Evolutionary conservation across 2,329 filamentous ascomycete species (phyloP).

Genomic region (Alternaria panax): DNA sequence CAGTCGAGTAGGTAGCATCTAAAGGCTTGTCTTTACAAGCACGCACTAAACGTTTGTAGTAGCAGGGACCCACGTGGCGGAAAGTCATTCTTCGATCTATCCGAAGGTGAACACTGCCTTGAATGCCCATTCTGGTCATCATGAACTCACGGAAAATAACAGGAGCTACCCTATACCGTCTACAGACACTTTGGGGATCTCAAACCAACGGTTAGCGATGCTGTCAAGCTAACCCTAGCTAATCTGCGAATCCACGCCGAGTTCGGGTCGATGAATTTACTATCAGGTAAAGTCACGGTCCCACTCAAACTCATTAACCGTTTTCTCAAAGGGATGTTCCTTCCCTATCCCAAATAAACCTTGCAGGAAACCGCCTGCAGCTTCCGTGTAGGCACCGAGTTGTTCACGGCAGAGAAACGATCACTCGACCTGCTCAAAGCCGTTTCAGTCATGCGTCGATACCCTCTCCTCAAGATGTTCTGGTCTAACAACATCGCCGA

Average conservation of each 20-base stretch:
- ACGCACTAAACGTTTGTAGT: no score
- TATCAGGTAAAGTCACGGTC: neutral
- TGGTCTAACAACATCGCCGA: no score
- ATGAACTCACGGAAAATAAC: neutral
- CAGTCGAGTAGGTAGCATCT: no score
- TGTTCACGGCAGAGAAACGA: no score
- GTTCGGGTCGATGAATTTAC: neutral
- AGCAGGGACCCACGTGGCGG: rapidly evolving
- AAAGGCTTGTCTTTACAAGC: no score
- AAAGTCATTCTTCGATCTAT: neutral
- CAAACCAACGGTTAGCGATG: neutral
- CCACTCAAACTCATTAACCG: neutral
- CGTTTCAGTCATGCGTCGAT: neutral
- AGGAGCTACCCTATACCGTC: neutral
- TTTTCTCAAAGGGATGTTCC: neutral
- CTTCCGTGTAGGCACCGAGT: neutral
- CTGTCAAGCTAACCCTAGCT: neutral
- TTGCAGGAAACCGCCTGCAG: neutral
- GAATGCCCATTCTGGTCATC: rapidly evolving
- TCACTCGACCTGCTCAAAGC: no score
- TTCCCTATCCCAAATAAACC: neutral
- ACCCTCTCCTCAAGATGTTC: neutral
- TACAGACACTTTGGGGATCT: neutral
- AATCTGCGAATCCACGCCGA: neutral
- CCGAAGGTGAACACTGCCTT: neutral